phyloP scores from a whole-genome alignment of 306 rosid species.

The Pachyrhizus erosus region DNA sequence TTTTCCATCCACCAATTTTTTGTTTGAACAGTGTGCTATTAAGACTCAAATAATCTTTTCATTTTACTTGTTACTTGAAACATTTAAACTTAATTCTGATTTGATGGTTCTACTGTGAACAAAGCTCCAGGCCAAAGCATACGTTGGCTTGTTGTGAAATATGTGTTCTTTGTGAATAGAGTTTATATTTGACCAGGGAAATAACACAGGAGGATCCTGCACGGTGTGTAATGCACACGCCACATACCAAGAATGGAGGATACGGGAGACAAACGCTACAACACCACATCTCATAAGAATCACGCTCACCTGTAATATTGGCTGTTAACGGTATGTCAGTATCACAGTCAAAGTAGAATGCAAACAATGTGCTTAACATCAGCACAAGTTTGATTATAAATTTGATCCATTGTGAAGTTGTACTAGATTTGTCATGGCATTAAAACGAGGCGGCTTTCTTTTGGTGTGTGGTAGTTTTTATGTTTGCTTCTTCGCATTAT shows the following conservation, averaged over 20 bases:
- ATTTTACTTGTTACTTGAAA: not conserved
- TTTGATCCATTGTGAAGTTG: not conserved
- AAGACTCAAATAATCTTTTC: not conserved
- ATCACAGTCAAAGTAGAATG: not conserved
- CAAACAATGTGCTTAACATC: not conserved
- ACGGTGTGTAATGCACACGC: not conserved
- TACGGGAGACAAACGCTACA: not conserved
- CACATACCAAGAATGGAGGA: not conserved
- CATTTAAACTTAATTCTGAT: slow-evolving; percentile 14
- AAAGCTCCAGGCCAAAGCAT: not conserved
- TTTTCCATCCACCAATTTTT: slow-evolving; percentile 1
- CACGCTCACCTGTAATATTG: not conserved
- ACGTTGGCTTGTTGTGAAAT: not conserved
- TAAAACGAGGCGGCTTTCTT: not conserved
- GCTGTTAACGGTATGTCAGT: not conserved
- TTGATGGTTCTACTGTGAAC: not conserved
- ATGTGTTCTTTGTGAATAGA: not conserved
- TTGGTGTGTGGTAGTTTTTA: not conserved
- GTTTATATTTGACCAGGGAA: not conserved
- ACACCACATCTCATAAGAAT: not conserved
- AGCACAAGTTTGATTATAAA: not conserved
- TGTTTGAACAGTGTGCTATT: not conserved
- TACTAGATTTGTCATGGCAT: not conserved
- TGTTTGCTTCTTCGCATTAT: not conserved
- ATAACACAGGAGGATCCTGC: not conserved